Base-by-base conservation (phyloP, 257 asterid genomes). In the Agastache rugosa region DNA sequence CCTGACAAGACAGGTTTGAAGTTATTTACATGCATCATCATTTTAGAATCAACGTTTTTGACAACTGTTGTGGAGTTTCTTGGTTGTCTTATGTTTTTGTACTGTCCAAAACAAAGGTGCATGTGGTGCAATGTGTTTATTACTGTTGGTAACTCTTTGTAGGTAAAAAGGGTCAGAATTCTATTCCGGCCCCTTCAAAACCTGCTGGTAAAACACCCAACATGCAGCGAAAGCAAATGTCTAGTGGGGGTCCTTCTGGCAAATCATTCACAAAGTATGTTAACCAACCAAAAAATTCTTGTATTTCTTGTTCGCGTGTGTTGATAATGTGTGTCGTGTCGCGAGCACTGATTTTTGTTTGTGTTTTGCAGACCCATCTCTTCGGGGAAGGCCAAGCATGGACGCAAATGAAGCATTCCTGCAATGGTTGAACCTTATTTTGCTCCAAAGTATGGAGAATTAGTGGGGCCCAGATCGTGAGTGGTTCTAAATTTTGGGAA, bases 1-100 rank as follows among this genome's bases (percentile, higher is more conserved):
- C 86, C 90, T 5, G 80, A 82, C 6, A 86, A 87, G 61, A 7
- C 84, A 78, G 95, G 96, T 88, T 55, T 2, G 58, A 8, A 23
- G 5, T 61, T 39, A 2, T 37, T 69, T 47, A 42, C 42, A 11
- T 31, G 16, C 14, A 2, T 62, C 27, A 12, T 1, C 6, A 8
- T 7, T 4, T 6, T n/a, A 22, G 1, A 45, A 45, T 45, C 7
- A 6, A 17, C 41, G 11, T n/a, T 23, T 34, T 23, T 48, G 17
- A 9, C n/a, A 12, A 11, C 11, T 63, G 11, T 11, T 3, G 4
- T 11, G 14, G 8, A 8, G 27, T 35, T 35, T 8, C 47, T 35
- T 9, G 22, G 10, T 14, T 19, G 16, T 3, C 2, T 16, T 23
- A 4, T 31, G 17, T 1, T 67, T 27, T 5, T 39, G 1, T 0